These are phyloP conservation scores for Termitomyces sp. DNA, from an alignment of 768 basidiomycete genomes.

Conservation along the genomic window DNA sequence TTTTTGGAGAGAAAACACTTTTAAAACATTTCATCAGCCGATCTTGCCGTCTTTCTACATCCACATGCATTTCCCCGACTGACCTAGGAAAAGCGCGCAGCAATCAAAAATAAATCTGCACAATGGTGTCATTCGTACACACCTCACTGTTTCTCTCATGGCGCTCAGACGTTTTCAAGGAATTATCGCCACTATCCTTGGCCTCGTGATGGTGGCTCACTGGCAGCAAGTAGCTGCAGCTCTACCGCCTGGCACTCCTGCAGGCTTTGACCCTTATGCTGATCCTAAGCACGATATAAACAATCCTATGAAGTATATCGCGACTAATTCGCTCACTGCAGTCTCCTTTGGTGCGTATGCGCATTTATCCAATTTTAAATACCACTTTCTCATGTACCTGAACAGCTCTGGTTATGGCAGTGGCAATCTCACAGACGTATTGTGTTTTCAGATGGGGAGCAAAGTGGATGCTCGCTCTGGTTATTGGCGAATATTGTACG, in stretches of 20 bases:
- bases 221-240: conserved; percentile 4
- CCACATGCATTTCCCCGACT: not conserved
- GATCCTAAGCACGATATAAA: conserved; percentile 52
- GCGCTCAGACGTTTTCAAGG: not conserved
- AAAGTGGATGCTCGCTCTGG: conserved; percentile 60
- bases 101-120: not conserved
- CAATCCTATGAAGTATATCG: conserved; percentile 57
- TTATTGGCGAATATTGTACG: conserved; percentile 57
- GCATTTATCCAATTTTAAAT: not conserved
- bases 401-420: conserved; percentile 38
- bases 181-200: conserved; percentile 1
- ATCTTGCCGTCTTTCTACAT: not conserved
- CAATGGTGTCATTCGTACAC: not conserved
- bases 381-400: not conserved
- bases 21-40: not conserved
- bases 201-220: conserved; percentile 1
- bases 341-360: conserved; percentile 22
- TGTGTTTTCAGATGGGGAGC: conserved; percentile 44
- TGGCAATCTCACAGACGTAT: conserved; percentile 45
- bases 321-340: conserved; percentile 49
- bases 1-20: not conserved
- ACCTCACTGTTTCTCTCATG: not conserved
- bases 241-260: not conserved
- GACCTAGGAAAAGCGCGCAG: not conserved
- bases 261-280: conserved; percentile 35